phyloP scores from a whole-genome alignment of 306 rosid genomes.

The Inga laurina region DNA sequence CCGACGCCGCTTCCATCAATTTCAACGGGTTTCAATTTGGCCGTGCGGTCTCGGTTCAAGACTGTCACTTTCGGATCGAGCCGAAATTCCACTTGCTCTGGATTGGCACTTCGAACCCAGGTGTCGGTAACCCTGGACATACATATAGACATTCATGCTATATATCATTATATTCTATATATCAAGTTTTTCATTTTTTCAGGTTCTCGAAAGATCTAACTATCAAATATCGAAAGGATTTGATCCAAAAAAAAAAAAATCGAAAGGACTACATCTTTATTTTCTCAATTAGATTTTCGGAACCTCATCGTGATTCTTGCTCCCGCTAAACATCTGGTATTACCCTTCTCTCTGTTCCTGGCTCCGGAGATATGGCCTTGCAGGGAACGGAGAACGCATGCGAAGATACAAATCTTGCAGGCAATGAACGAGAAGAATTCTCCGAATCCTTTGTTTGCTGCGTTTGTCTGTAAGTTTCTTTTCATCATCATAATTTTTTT shows the following conservation, averaged over 20 bases:
- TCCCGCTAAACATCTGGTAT: neutral
- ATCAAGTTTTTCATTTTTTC: too few relatives aligned
- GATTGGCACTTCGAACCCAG: too few relatives aligned
- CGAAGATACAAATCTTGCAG: conserved; percentile 31
- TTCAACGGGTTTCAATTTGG: too few relatives aligned
- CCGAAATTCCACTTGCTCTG: too few relatives aligned
- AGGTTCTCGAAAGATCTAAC: neutral
- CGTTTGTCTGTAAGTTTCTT: neutral
- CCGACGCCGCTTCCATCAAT: too few relatives aligned
- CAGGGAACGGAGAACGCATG: conserved; percentile 33
- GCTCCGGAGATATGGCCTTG: conserved; percentile 5
- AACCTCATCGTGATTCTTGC: neutral
- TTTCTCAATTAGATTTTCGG: neutral
- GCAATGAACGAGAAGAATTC: conserved; percentile 42
- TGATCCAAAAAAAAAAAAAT: too few relatives aligned
- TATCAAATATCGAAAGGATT: neutral
- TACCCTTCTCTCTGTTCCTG: conserved; percentile 11
- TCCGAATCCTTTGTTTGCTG: neutral
- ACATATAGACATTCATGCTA: too few relatives aligned
- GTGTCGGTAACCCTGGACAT: too few relatives aligned
- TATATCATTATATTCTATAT: too few relatives aligned
- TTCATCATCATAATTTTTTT: neutral
- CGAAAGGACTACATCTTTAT: neutral
- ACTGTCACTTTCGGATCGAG: too few relatives aligned
- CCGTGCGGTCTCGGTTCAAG: too few relatives aligned